Conservation (phyloP, 202 grass and related monocot genomes). For the Panicum hallii region DNA sequence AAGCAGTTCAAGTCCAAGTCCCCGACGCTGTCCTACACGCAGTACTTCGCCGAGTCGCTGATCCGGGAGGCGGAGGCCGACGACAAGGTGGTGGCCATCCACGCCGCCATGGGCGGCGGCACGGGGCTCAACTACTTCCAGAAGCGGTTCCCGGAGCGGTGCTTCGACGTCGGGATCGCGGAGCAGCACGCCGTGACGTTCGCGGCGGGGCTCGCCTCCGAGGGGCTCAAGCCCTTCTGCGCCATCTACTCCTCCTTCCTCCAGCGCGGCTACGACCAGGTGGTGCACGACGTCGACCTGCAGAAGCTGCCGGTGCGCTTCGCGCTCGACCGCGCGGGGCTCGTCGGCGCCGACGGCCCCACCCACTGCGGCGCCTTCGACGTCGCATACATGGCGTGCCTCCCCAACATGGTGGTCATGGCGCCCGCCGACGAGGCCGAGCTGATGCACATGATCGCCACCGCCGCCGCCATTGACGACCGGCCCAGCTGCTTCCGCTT, state of each 20-base stretch:
- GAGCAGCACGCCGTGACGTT: constrained; percentile 99
- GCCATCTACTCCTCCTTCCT: constrained; percentile 97
- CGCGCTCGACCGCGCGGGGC: constrained; percentile 78
- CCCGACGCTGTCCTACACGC: constrained; percentile 65
- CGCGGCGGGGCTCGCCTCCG: constrained; percentile 73
- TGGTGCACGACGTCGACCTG: constrained; percentile 95
- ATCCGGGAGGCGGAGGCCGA: constrained; percentile 79
- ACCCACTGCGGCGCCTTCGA: constrained; percentile 96
- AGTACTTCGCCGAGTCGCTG: constrained; percentile 83
- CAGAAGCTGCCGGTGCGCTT: constrained; percentile 85
- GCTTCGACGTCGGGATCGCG: constrained; percentile 97
- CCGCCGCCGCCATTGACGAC: constrained; percentile 79
- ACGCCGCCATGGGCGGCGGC: constrained; percentile 94
- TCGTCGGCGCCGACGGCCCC: constrained; percentile 90
- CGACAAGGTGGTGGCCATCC: constrained; percentile 78
- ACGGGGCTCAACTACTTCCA: constrained; percentile 97
- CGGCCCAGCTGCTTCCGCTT: constrained; percentile 83
- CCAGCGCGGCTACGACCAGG: constrained; percentile 97
- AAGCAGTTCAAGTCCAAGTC: constrained; percentile 70
- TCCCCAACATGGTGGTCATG: constrained; percentile 99
- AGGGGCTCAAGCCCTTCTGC: constrained; percentile 93
- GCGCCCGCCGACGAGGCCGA: constrained; percentile 87
- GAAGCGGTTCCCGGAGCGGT: constrained; percentile 78
- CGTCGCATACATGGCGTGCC: constrained; percentile 87
- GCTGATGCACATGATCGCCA: constrained; percentile 96